A percentile compares a stretch with the other conserved stretches of the same genome.
Conservation (phyloP, 345 rosid species). For the Isatis tinctoria region DNA sequence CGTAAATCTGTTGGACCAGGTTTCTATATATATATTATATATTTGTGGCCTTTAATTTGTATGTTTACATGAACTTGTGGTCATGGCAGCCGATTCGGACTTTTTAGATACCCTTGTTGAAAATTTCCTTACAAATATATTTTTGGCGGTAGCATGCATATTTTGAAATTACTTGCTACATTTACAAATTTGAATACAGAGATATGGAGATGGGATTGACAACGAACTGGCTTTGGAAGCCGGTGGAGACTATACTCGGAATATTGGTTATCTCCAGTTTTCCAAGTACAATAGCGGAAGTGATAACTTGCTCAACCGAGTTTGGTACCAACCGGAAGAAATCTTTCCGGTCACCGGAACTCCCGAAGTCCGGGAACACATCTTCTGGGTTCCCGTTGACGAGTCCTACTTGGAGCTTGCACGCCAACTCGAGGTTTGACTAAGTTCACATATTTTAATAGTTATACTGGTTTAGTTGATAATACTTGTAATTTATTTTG, state of each 20-base stretch:
- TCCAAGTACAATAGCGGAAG: conserved; percentile 30
- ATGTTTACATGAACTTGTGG: neutral
- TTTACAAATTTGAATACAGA: conserved; percentile 27
- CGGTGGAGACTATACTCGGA: conserved; percentile 61
- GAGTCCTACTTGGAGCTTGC: conserved; percentile 40
- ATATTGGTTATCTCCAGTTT: conserved; percentile 50
- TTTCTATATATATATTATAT: neutral
- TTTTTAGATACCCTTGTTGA: no score
- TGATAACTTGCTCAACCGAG: conserved; percentile 50
- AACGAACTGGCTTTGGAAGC: conserved; percentile 57
- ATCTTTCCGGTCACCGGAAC: conserved; percentile 55
- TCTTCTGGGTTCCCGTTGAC: conserved; percentile 67
- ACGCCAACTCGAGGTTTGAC: conserved; percentile 41
- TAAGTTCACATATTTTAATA: neutral
- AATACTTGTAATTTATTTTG: neutral
- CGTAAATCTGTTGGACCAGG: neutral
- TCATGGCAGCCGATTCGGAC: no score
- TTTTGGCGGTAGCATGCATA: no score
- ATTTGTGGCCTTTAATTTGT: neutral
- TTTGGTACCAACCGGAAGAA: conserved; percentile 86
- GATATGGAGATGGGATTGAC: conserved; percentile 54
- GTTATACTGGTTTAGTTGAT: neutral
- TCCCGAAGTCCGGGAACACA: conserved; percentile 61
- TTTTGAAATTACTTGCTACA: neutral
- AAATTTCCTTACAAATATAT: no score